These are phyloP conservation scores for Saccharomycopsis fermentans DNA, from an alignment of 805 yeast genomes.

Conservation along the genomic window DNA sequence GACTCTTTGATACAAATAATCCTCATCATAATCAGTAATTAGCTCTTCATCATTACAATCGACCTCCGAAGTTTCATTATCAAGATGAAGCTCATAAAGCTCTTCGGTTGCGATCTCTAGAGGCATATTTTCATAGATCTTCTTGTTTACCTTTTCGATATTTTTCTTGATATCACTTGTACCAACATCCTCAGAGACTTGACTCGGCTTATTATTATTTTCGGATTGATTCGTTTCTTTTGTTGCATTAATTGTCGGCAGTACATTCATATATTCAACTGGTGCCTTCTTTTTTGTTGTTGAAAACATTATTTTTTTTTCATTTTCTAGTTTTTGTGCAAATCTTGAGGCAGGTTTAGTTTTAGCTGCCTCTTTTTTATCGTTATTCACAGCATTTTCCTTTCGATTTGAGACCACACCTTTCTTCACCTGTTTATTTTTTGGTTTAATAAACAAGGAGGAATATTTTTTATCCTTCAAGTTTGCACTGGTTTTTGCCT, in stretches of 20 bases:
- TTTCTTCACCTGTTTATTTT: not conserved
- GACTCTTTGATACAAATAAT: constrained; percentile 12
- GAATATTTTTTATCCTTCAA: not conserved
- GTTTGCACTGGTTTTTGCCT: not conserved
- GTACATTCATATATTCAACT: not conserved
- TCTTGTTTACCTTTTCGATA: not conserved
- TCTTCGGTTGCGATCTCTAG: constrained; percentile 15
- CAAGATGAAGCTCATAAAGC: constrained; percentile 8
- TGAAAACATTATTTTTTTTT: not conserved
- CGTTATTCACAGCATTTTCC: not conserved
- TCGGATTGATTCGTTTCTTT: not conserved
- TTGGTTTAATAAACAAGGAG: not conserved
- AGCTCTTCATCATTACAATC: constrained; percentile 10
- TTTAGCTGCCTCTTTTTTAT: not conserved
- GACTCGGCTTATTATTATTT: not conserved
- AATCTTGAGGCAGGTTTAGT: not conserved
- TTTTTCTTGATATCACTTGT: not conserved
- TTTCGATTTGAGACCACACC: not conserved
- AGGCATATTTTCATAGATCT: not conserved
- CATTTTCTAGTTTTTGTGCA: not conserved
- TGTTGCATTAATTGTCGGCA: not conserved
- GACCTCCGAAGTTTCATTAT: constrained; percentile 3
- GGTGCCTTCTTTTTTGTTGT: not conserved
- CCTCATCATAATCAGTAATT: constrained; percentile 9
- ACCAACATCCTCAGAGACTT: not conserved